phyloP scores from a whole-genome alignment of 2,329 filamentous ascomycete species.

The Cercospora sojina region DNA sequence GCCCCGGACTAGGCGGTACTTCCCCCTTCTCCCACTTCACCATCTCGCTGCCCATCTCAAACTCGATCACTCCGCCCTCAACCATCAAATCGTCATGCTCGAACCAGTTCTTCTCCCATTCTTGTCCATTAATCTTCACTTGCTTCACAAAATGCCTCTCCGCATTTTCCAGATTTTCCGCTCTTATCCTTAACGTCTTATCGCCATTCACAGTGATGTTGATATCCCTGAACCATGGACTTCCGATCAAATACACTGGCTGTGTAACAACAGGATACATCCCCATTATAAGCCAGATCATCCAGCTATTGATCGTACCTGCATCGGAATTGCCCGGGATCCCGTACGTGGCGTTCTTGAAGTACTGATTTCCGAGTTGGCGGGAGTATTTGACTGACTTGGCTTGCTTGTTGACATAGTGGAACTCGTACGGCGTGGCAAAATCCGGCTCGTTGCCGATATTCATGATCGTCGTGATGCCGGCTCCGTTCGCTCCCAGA shows the following conservation, averaged over 20 bases:
- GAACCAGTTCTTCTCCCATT: conserved; percentile 57
- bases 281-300: conserved; percentile 39
- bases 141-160: conserved; percentile 54
- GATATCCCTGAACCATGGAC: conserved; percentile 32
- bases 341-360: conserved; percentile 33
- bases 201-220: conserved; percentile 35
- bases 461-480: conserved; percentile 41
- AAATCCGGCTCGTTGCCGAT: conserved; percentile 40
- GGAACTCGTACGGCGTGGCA: conserved; percentile 37
- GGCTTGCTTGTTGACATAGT: conserved; percentile 37
- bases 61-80: conserved; percentile 51
- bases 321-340: conserved; percentile 38
- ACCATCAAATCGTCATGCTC: conserved; percentile 52
- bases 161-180: conserved; percentile 44
- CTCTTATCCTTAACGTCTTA: conserved; percentile 48
- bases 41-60: conserved; percentile 45
- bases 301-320: conserved; percentile 36
- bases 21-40: conserved; percentile 51
- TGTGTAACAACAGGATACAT: conserved; percentile 38
- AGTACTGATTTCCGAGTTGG: conserved; percentile 32
- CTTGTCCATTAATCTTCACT: conserved; percentile 53
- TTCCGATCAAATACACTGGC: conserved; percentile 38
- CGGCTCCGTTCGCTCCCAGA: conserved; percentile 39
- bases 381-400: conserved; percentile 32
- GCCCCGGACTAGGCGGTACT: conserved; percentile 52